A percentile compares a stretch with the other conserved stretches of the same genome.
Conservation (phyloP, 352 stramenopile genomes). For the Phytophthora cryptogea region DNA sequence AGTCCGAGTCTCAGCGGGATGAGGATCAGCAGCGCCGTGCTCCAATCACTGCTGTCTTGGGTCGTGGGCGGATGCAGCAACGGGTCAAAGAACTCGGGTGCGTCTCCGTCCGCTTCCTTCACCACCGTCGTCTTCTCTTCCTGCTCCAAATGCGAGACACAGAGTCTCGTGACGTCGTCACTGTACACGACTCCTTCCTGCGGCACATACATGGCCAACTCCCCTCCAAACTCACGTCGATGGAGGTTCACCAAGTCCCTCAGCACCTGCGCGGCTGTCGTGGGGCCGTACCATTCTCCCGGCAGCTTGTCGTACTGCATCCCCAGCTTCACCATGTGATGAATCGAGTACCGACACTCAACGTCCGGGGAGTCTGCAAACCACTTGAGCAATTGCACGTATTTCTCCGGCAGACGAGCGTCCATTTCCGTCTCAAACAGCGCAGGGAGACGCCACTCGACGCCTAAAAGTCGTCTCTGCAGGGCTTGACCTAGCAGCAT, state of each 20-base stretch:
- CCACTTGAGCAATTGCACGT: constrained; percentile 75
- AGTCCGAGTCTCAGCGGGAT: constrained; percentile 93
- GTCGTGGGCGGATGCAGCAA: constrained; percentile 72
- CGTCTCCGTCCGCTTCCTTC: background rate
- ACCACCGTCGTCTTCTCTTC: constrained; percentile 11
- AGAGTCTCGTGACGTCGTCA: constrained; percentile 75
- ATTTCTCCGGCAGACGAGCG: constrained; percentile 36
- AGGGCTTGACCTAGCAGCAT: constrained; percentile 94
- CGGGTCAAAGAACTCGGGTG: constrained; percentile 78
- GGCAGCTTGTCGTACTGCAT: constrained; percentile 92
- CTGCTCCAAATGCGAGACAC: constrained; percentile 63
- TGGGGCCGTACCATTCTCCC: constrained; percentile 93
- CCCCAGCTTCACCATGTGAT: constrained; percentile 91
- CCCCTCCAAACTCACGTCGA: constrained; percentile 46
- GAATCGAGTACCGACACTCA: constrained; percentile 85
- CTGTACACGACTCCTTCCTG: constrained; percentile 85
- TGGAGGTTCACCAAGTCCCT: constrained; percentile 86
- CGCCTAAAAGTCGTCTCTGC: constrained; percentile 72
- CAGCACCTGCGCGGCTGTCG: constrained; percentile 87
- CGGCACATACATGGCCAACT: constrained; percentile 77
- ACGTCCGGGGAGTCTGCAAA: constrained; percentile 84
- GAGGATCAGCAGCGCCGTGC: constrained; percentile 89
- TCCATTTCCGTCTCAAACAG: constrained; percentile 38
- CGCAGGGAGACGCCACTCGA: constrained; percentile 47
- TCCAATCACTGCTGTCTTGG: constrained; percentile 69